These are phyloP conservation scores for Neofusicoccum ribis DNA, from an alignment of 2,329 filamentous ascomycete species.

Conservation along the genomic window DNA sequence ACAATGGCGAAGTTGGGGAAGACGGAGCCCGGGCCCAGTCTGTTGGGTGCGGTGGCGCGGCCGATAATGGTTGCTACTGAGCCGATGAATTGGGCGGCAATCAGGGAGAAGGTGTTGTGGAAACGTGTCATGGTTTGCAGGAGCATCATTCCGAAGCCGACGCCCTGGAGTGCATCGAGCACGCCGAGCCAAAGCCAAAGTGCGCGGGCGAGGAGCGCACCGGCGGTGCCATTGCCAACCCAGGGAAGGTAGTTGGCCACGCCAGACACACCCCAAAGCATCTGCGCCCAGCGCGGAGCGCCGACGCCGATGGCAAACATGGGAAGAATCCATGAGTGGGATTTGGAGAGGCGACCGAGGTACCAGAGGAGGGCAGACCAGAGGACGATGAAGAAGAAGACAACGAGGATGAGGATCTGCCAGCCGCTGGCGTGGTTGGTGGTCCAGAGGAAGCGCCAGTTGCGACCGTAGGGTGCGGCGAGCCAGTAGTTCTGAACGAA, in stretches of 20 bases:
- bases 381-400: constrained; percentile 56
- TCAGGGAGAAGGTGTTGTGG: constrained; percentile 63
- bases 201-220: constrained; percentile 57
- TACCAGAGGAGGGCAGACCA: constrained; percentile 57
- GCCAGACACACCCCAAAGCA: constrained; percentile 64
- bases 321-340: constrained; percentile 66
- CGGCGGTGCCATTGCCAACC: constrained; percentile 56
- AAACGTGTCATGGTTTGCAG: constrained; percentile 65
- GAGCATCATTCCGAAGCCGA: constrained; percentile 68
- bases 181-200: constrained; percentile 70
- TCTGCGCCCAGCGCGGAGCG: constrained; percentile 67
- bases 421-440: constrained; percentile 58
- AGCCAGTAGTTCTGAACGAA: constrained; percentile 69
- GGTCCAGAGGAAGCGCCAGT: constrained; percentile 65
- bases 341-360: constrained; percentile 57
- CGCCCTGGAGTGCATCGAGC: constrained; percentile 64
- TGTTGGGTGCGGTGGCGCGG: constrained; percentile 61
- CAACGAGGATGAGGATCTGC: constrained; percentile 58
- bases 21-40: constrained; percentile 60
- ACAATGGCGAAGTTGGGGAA: constrained; percentile 62
- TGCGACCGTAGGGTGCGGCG: constrained; percentile 65
- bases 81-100: constrained; percentile 63
- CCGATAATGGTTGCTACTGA: constrained; percentile 63
- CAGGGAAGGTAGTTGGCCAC: constrained; percentile 65
- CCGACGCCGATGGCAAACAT: constrained; percentile 67